Conservation (phyloP, 2,329 filamentous ascomycete species). For the Sclerotinia sclerotiorum region DNA sequence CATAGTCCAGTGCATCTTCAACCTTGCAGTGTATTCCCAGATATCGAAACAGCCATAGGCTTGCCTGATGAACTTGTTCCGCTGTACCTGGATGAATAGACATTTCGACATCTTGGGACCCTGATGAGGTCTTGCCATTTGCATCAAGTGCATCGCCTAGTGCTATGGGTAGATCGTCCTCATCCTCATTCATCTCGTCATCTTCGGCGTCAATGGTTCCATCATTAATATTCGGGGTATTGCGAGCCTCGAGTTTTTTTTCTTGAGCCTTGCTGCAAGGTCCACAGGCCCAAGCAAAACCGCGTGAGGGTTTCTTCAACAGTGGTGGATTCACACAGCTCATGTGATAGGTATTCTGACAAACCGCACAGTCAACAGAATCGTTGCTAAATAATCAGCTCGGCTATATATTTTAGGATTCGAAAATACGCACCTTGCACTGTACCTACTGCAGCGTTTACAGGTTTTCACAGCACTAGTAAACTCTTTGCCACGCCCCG, state of each 20-base stretch:
- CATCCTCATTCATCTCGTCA: slow-evolving; percentile 63
- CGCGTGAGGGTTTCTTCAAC: slow-evolving; percentile 92
- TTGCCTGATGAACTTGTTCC: slow-evolving; percentile 88
- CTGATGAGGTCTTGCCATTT: slow-evolving; percentile 57
- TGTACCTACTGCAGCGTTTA: slow-evolving; percentile 88
- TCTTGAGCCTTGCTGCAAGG: slow-evolving; percentile 96
- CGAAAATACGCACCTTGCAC: slow-evolving; percentile 71
- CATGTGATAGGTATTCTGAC: slow-evolving; percentile 96
- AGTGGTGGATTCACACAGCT: slow-evolving; percentile 90
- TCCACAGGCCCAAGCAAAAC: slow-evolving; percentile 97
- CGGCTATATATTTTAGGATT: background rate
- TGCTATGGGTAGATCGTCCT: slow-evolving; percentile 64
- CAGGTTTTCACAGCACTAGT: slow-evolving; percentile 95
- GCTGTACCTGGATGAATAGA: slow-evolving; percentile 63
- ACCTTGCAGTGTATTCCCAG: slow-evolving; percentile 92
- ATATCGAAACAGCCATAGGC: slow-evolving; percentile 95
- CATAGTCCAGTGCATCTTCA: slow-evolving; percentile 93
- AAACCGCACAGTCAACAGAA: slow-evolving; percentile 96
- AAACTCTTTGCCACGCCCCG: slow-evolving; percentile 89
- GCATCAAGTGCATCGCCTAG: slow-evolving; percentile 54
- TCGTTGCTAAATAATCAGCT: slow-evolving; percentile 63
- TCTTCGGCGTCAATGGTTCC: slow-evolving; percentile 63
- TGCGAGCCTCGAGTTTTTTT: slow-evolving; percentile 82
- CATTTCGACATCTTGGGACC: slow-evolving; percentile 55
- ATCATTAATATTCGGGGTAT: slow-evolving; percentile 75